phyloP scores from a whole-genome alignment of 495 filamentous ascomycete species.

The Penicillium longicatenatum region DNA sequence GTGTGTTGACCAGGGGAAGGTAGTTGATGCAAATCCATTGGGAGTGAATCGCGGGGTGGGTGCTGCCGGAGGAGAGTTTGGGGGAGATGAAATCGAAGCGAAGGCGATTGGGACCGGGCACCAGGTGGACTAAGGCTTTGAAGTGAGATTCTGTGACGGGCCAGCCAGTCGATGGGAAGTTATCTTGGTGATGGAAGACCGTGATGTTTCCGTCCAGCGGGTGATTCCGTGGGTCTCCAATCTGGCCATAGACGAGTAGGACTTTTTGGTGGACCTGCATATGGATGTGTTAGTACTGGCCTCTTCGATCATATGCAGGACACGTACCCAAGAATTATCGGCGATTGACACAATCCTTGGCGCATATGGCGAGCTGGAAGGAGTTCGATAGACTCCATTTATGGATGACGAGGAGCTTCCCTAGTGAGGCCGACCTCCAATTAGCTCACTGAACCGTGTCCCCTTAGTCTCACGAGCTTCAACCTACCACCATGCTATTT shows the following conservation, averaged over 20 bases:
- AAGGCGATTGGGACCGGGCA: slow-evolving; percentile 81
- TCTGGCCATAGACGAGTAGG: slow-evolving; percentile 74
- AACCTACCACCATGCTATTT: slow-evolving; percentile 51
- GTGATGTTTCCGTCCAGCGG: slow-evolving; percentile 78
- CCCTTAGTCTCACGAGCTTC: not conserved
- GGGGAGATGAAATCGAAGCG: slow-evolving; percentile 85
- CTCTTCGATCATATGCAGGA: not conserved
- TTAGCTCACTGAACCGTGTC: not conserved
- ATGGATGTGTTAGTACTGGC: slow-evolving; percentile 2
- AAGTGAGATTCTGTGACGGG: slow-evolving; percentile 85
- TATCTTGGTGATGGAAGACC: slow-evolving; percentile 79
- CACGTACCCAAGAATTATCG: slow-evolving; percentile 78
- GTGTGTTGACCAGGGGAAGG: slow-evolving; percentile 71
- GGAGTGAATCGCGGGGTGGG: slow-evolving; percentile 70
- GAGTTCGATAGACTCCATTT: slow-evolving; percentile 51
- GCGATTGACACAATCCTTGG: slow-evolving; percentile 74
- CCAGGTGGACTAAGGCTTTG: slow-evolving; percentile 85
- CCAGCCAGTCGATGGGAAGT: slow-evolving; percentile 77
- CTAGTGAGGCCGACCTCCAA: slow-evolving; percentile 17
- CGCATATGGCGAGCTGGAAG: slow-evolving; percentile 72
- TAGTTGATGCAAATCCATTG: slow-evolving; percentile 81
- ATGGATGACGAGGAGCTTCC: slow-evolving; percentile 50
- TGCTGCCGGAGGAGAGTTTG: slow-evolving; percentile 70
- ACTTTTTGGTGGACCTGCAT: slow-evolving; percentile 85
- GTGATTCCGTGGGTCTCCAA: slow-evolving; percentile 70